phyloP scores from a whole-genome alignment of 306 rosid species.

The Vachellia pachyceras region DNA sequence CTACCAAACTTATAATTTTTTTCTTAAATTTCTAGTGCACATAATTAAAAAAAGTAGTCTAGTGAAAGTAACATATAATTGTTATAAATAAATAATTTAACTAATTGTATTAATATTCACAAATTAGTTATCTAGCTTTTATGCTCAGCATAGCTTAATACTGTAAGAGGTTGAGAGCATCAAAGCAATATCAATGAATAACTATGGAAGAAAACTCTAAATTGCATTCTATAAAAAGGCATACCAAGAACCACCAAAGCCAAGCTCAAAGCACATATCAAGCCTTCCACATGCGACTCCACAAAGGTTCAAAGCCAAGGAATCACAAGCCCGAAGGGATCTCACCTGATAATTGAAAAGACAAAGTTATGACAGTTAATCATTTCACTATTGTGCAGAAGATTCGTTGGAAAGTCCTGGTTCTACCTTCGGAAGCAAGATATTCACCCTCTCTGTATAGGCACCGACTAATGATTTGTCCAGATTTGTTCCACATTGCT shows the following conservation, averaged over 20 bases:
- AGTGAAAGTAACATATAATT: too few species aligned
- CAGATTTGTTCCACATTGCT: constrained; percentile 84
- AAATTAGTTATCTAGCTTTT: too few species aligned
- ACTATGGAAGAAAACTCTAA: too few species aligned
- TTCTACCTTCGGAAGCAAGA: constrained; percentile 86
- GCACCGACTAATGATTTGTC: constrained; percentile 72
- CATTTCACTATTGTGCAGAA: constrained; percentile 31
- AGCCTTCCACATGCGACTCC: constrained; percentile 97
- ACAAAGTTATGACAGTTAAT: constrained; percentile 27
- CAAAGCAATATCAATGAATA: too few species aligned
- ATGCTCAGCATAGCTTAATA: not conserved
- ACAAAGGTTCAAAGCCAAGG: constrained; percentile 94
- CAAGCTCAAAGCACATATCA: constrained; percentile 70
- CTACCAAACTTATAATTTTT: too few species aligned
- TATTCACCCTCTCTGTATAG: constrained; percentile 66
- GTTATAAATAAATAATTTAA: too few species aligned
- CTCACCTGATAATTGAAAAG: constrained; percentile 73
- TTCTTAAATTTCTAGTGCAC: too few species aligned
- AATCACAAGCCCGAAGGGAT: constrained; percentile 87
- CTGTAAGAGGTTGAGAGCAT: not conserved
- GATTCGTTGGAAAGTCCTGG: constrained; percentile 25
- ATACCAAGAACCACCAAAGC: constrained; percentile 97
- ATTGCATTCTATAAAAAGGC: not conserved
- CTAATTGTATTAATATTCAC: too few species aligned
- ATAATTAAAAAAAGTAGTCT: too few species aligned